These are phyloP conservation scores for Hymenoscyphus linearis DNA, from an alignment of 2,329 filamentous ascomycete genomes.

Conservation along the genomic window DNA sequence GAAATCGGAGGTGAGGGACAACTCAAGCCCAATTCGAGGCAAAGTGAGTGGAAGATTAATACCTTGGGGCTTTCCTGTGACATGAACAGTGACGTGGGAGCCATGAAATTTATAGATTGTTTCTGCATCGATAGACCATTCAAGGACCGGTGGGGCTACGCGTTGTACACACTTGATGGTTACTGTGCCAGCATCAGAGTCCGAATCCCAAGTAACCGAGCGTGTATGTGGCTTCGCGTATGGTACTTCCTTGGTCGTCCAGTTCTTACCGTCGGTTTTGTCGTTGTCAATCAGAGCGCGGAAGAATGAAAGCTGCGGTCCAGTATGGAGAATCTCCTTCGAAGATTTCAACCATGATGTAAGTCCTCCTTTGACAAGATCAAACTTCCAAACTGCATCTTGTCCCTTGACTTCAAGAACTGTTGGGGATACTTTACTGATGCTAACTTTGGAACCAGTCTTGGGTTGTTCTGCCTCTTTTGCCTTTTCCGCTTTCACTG, in stretches of 20 bases:
- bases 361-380: constrained; percentile 28
- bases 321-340: constrained; percentile 22
- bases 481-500: constrained; percentile 29
- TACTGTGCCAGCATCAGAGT: constrained; percentile 35
- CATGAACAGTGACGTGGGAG: constrained; percentile 42
- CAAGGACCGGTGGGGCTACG: constrained; percentile 54
- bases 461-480: constrained; percentile 9
- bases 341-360: constrained; percentile 7
- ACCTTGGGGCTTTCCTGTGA: constrained; percentile 43
- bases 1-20: constrained; percentile 44
- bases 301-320: constrained; percentile 50
- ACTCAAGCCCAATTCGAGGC: constrained; percentile 56
- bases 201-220: constrained; percentile 32
- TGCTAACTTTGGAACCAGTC: constrained; percentile 15
- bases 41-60: constrained; percentile 46
- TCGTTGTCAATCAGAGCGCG: constrained; percentile 64
- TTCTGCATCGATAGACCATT: constrained; percentile 49
- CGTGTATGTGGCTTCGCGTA: constrained; percentile 42
- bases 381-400: constrained; percentile 40
- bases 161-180: constrained; percentile 37
- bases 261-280: not conserved
- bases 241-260: constrained; percentile 34
- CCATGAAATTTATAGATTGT: constrained; percentile 48
- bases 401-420: constrained; percentile 30
- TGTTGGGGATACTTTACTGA: constrained; percentile 19